Evolutionary conservation across 768 basidiomycete genomes (phyloP), one percentile per base, ranked within the genome.

Genomic region (Russula emetica): DNA sequence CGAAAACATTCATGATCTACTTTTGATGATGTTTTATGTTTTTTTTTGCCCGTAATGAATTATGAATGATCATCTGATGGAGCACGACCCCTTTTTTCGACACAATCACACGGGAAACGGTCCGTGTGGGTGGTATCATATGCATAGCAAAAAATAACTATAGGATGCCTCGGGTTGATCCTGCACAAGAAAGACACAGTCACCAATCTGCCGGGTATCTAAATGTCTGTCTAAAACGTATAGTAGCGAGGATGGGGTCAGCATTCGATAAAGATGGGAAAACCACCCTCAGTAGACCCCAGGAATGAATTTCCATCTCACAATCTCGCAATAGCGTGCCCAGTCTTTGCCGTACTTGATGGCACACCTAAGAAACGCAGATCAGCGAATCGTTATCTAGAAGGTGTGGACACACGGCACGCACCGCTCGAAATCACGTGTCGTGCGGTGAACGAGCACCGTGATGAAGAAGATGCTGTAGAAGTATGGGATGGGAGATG

Each of bases 401-500:
- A 58, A 10, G 34, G 24, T 54, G 40, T 71, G 11, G n/a, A 7
- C 16, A 40, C 38, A 18, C 38, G 71, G 11, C 22, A 47, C 81
- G 58, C 63, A 91, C 80, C 95, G 82, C 74, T 95, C 96, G 74
- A 98, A 97, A 80, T 99, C 97, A 58, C 97, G 86, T 0, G 88
- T 83, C 70, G 88, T 91, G 40, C 97, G 85, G 72, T 98, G 97
- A 45, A 93, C 80, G 60, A 99, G 85, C 24, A 98, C 95, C 51
- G 83, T 83, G 71, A 96, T 87, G 80, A 98, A 98, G 83, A 98
- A 99, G 55, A 94, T 80, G 14, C 93, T 93, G 77, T 98, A 98
- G 77, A 92, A 99, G 78, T 95, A 95, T 0, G 94, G 94, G 72
- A 98, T 96, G 55, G 88, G 82, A 34, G 87, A 86, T 18, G 86